Evolutionary conservation across 139 green algal species (phyloP).

Genomic region (Chlorokybus atmophyticus): DNA sequence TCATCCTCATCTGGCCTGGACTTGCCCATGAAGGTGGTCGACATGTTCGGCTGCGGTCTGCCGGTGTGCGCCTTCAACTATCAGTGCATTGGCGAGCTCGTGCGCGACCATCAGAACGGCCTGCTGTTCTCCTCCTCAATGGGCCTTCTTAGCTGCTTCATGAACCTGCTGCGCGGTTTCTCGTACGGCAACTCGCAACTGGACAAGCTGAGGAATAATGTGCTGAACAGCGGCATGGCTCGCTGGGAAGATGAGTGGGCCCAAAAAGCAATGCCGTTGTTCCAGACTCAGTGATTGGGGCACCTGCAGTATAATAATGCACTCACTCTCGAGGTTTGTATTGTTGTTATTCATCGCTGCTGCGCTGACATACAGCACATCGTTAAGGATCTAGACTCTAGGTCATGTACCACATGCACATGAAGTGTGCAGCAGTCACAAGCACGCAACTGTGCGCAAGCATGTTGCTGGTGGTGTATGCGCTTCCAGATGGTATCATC

Average conservation of each 20-base stretch:
- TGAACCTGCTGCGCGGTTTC: background rate
- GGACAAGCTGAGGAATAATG: background rate
- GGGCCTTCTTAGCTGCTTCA: conserved; percentile 8
- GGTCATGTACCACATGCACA: too few species aligned
- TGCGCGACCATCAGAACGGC: conserved; percentile 20
- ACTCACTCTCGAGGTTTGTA: too few species aligned
- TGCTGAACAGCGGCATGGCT: background rate
- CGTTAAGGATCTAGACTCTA: too few species aligned
- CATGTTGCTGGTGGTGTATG: too few species aligned
- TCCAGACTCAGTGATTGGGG: background rate
- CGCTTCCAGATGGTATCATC: too few species aligned
- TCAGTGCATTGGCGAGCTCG: conserved; percentile 34
- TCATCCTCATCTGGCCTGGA: conserved; percentile 79
- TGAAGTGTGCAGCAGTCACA: too few species aligned
- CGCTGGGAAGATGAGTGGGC: background rate
- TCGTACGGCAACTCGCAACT: background rate
- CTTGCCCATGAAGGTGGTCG: conserved; percentile 97
- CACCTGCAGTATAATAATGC: too few species aligned
- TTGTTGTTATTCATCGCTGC: too few species aligned
- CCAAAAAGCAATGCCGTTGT: background rate
- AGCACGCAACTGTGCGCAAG: too few species aligned
- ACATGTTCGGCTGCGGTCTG: conserved; percentile 91
- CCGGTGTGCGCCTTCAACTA: conserved; percentile 76
- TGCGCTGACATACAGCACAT: too few species aligned
- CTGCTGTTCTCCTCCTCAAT: conserved; percentile 22